A percentile compares a stretch with the other conserved stretches of the same genome.
These are phyloP conservation scores for Onygenales sp. DNA, from an alignment of 2,329 filamentous ascomycete genomes.

Conservation along the genomic window DNA sequence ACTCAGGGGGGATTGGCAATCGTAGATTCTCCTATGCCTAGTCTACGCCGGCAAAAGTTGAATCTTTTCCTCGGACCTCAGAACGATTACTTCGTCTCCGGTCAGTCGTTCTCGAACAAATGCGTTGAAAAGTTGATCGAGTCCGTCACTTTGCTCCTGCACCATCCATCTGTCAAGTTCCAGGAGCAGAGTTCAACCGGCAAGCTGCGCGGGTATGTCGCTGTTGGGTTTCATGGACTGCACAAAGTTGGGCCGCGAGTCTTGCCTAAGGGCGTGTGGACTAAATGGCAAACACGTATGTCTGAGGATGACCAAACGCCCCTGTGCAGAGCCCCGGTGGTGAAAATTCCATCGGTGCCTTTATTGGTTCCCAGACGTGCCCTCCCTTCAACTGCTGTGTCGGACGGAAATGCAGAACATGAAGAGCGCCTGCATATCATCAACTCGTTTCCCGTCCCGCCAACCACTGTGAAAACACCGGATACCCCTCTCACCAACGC, in stretches of 20 bases:
- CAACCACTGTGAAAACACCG: neutral
- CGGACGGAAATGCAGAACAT: neutral
- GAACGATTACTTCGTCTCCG: neutral
- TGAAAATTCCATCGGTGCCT: too few species aligned
- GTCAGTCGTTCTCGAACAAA: neutral
- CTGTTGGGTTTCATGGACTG: neutral
- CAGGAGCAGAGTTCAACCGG: neutral
- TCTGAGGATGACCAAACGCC: too few species aligned
- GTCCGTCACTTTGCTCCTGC: neutral
- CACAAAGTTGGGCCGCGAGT: neutral
- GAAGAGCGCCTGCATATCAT: neutral
- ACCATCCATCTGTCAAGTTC: neutral
- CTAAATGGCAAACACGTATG: too few species aligned
- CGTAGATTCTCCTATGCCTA: neutral
- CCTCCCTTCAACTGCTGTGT: neutral
- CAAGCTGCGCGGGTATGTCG: neutral
- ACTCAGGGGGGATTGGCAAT: neutral
- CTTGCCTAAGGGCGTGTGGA: too few species aligned
- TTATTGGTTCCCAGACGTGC: too few species aligned
- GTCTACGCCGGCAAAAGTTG: neutral
- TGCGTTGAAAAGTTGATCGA: neutral
- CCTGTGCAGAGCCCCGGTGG: too few species aligned
- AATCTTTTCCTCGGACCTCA: conserved; percentile 1
- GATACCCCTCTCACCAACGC: neutral
- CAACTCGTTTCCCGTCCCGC: neutral